Evolutionary conservation across 345 rosid species (phyloP).

Genomic region (Arabidopsis thaliana): DNA sequence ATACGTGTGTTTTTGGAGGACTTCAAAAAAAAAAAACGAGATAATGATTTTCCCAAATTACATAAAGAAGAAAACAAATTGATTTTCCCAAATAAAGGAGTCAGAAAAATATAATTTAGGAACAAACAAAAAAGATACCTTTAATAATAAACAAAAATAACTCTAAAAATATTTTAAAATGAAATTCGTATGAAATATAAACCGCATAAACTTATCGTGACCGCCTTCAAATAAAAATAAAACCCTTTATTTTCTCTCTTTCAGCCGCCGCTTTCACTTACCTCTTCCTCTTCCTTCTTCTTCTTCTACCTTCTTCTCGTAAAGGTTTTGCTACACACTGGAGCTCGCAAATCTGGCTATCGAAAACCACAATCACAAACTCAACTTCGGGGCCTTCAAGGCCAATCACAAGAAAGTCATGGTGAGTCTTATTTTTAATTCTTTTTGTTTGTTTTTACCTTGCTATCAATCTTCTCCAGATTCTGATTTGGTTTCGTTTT

Average conservation of each 20-base stretch:
- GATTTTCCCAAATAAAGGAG: conserved; percentile 38
- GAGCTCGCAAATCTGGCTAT: conserved; percentile 48
- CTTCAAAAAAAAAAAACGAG: conserved; percentile 31
- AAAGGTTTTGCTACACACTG: neutral
- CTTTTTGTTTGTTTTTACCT: neutral
- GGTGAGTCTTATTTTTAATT: conserved; percentile 41
- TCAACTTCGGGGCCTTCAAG: conserved; percentile 46
- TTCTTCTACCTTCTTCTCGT: conserved; percentile 31
- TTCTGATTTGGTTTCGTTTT: conserved; percentile 21
- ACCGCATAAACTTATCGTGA: conserved; percentile 45
- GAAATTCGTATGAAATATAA: conserved; percentile 36
- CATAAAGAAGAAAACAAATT: conserved; percentile 19
- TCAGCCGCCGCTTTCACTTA: conserved; percentile 49
- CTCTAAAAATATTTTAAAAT: neutral
- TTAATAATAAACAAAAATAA: conserved; percentile 32
- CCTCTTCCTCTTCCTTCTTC: conserved; percentile 25
- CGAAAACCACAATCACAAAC: conserved; percentile 39
- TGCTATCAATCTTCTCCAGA: neutral
- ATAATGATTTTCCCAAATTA: conserved; percentile 34
- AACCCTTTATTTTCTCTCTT: conserved; percentile 35
- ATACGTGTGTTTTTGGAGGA: conserved; percentile 42
- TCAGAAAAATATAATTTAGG: conserved; percentile 25
- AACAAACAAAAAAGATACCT: conserved; percentile 39
- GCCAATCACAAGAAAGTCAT: conserved; percentile 53
- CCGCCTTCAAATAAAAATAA: conserved; percentile 38